Evolutionary conservation across 1,139 yeast genomes (phyloP), one percentile per base, ranked within the genome.

Genomic region (Magnusiomyces suaveolens): DNA sequence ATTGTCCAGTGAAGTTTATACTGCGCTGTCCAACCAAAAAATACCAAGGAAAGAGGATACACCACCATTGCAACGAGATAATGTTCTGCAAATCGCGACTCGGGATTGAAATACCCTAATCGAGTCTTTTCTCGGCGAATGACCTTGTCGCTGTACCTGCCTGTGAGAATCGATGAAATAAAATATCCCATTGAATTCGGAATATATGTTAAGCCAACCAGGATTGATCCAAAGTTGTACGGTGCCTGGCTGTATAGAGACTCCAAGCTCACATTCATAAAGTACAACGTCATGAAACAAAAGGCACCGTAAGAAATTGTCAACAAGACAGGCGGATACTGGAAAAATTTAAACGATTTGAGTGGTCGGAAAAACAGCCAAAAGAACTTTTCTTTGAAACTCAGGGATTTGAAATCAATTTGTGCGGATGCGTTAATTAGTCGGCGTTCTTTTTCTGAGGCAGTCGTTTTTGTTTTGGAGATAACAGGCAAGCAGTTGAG

Each of bases 131-230:
- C 81, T 33, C 75, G 73, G 51, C 71, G 74, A 50, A 87, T 70
- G 46, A 86, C 70, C 43, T 70, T 66, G 67, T 88, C 96, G 56
- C 82, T 82, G 86, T 92, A 87, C 59, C 77, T 76, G 1, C 96
- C 96, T 32, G 95, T 94, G 56, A 79, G 71, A 18, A 87, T 69
- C 1, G 92, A 83, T 0, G 94, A 92, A 49, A 83, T 62, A 41
- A 87, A 70, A 63, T 87, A 87, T 0, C 92, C 82, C 20, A 86
- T 78, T 0, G 95, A 86, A 66, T 87, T 87, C 43, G 96, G 96
- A 44, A 88, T 81, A 69, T 87, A 88, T 59, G 85, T 75, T 44
- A 88, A 72, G 48, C 96, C 96, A 53, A 84, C 77, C 56, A 83
- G 76, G 53, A 86, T 70, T 1, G 85, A 69, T 43, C 74, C 72